Evolutionary conservation across 169 alveolate species (phyloP).

Genomic region (Besnoitia besnoiti): DNA sequence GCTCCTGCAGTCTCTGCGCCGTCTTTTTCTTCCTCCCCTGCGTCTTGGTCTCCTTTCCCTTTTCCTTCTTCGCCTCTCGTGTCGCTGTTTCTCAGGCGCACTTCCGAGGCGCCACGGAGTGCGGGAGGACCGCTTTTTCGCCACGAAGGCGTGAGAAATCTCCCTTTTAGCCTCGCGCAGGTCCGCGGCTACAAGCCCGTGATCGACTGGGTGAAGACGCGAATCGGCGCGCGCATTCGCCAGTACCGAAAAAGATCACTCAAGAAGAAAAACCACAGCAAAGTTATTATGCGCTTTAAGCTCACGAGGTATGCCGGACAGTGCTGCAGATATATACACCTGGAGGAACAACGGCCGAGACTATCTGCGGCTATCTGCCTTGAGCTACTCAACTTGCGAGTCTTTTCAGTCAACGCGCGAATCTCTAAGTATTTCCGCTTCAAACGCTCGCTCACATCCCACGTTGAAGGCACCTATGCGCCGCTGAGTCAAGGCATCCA

Average conservation of each 20-base stretch:
- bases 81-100: background rate
- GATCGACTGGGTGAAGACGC: slow-evolving; percentile 36
- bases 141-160: no score
- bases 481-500: no score
- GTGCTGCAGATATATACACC: background rate
- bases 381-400: no score
- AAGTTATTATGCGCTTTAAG: slow-evolving; percentile 31
- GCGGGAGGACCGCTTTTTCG: no score
- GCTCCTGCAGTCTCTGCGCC: background rate
- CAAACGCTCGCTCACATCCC: no score
- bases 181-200: background rate
- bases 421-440: no score
- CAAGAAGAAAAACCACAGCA: slow-evolving; percentile 48
- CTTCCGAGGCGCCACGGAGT: no score
- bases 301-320: slow-evolving; percentile 11
- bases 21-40: background rate
- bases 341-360: no score
- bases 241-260: background rate
- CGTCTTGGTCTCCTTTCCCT: background rate
- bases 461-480: no score
- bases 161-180: background rate
- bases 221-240: slow-evolving; percentile 44
- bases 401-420: no score
- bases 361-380: no score
- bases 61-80: background rate